A percentile compares a stretch with the other conserved stretches of the same genome.
Evolutionary conservation across 192 early-diverging fungal species (phyloP).

Genomic region (Blastocladiella britannica): DNA sequence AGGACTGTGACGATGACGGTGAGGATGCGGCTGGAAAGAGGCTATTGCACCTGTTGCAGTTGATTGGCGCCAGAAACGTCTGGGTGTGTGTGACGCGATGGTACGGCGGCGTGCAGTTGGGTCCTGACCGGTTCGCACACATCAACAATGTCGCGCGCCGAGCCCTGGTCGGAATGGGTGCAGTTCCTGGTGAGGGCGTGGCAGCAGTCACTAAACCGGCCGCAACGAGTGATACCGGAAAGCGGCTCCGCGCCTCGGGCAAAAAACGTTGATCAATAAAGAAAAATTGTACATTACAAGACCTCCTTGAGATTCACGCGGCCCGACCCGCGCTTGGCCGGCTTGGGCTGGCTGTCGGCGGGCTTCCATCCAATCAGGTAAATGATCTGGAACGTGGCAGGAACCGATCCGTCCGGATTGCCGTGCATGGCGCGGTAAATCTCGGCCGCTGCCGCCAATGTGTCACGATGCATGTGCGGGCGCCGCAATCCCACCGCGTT

Average conservation of each 20-base stretch:
- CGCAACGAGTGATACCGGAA: too few species aligned
- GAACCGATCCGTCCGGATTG: constrained; percentile 64
- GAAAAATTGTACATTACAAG: constrained; percentile 13
- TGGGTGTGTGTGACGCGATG: constrained; percentile 1
- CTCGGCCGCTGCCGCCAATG: constrained; percentile 57
- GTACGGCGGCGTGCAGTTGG: constrained; percentile 4
- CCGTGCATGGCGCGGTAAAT: constrained; percentile 82
- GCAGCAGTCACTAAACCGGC: too few species aligned
- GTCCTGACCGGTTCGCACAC: constrained; percentile 4
- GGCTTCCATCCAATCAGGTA: constrained; percentile 92
- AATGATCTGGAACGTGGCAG: constrained; percentile 82
- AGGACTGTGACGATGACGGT: constrained; percentile 5
- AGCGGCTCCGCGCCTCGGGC: too few species aligned
- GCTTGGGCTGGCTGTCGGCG: constrained; percentile 58
- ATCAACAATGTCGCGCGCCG: constrained; percentile 1
- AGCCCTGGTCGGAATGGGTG: background rate
- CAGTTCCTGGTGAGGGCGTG: too few species aligned
- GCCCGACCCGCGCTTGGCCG: constrained; percentile 58
- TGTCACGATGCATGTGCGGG: constrained; percentile 57
- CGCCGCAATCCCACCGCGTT: constrained; percentile 63
- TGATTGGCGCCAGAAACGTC: constrained; percentile 2
- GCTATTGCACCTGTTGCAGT: constrained; percentile 1
- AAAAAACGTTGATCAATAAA: too few species aligned
- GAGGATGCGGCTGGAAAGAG: constrained; percentile 1
- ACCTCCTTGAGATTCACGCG: constrained; percentile 55